phyloP scores from a whole-genome alignment of 176 grass and related monocot genomes.

The Olyra latifolia region DNA sequence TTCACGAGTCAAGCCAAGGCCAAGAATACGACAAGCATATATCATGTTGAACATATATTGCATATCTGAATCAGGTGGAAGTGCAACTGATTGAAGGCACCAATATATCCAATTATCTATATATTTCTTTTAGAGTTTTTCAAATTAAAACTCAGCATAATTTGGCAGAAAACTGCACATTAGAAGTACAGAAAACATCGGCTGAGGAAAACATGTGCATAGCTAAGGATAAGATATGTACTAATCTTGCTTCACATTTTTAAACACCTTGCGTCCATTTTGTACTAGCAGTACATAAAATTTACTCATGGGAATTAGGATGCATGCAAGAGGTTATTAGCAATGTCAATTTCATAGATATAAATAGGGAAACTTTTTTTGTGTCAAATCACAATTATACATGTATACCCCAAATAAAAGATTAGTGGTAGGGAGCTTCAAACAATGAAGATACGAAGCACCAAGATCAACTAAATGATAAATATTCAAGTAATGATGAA shows the following conservation, averaged over 20 bases:
- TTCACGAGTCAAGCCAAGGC: neutral
- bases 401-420: neutral
- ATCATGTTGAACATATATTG: neutral
- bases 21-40: neutral
- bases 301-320: neutral
- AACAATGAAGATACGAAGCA: neutral
- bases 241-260: neutral
- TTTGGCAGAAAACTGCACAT: neutral
- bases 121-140: neutral
- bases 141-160: neutral
- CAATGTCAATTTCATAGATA: constrained; percentile 7
- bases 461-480: neutral
- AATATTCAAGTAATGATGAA: neutral
- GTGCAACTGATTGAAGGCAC: neutral
- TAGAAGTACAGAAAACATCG: neutral
- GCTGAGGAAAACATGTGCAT: neutral
- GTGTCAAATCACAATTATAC: neutral
- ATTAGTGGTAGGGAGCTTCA: neutral
- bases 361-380: neutral
- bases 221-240: neutral
- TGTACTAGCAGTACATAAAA: neutral
- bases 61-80: neutral
- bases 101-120: neutral
- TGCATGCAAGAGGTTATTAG: neutral
- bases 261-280: neutral